Conservation (phyloP, 2,329 filamentous ascomycete species). For the Ceratocystis colombiana region DNA sequence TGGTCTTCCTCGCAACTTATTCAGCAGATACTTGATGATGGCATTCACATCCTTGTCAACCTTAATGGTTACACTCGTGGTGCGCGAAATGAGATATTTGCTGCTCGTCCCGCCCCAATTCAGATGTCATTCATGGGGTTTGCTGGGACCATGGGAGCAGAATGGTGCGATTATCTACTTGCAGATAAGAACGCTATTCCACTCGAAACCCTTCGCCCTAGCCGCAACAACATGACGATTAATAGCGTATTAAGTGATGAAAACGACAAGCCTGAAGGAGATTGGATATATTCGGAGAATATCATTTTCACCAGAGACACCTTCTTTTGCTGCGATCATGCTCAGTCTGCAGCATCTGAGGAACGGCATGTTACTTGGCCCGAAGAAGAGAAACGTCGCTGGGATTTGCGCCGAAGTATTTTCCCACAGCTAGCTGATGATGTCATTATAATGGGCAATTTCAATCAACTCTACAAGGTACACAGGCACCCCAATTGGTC, state of each 20-base stretch:
- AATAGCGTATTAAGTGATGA: slow-evolving; percentile 59
- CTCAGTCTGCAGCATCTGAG: slow-evolving; percentile 69
- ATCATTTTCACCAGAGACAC: slow-evolving; percentile 90
- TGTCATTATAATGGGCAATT: slow-evolving; percentile 86
- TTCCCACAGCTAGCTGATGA: slow-evolving; percentile 78
- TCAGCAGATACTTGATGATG: slow-evolving; percentile 73
- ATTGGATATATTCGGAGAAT: slow-evolving; percentile 95
- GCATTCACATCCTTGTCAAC: slow-evolving; percentile 90
- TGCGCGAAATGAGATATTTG: slow-evolving; percentile 95
- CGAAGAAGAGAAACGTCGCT: slow-evolving; percentile 69
- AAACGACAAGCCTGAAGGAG: slow-evolving; percentile 56
- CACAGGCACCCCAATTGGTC: slow-evolving; percentile 27
- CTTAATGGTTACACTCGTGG: slow-evolving; percentile 97
- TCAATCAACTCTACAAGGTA: slow-evolving; percentile 98
- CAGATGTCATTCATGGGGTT: slow-evolving; percentile 99
- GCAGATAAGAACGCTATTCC: slow-evolving; percentile 85
- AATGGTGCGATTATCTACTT: slow-evolving; percentile 97
- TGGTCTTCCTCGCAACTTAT: slow-evolving; percentile 82
- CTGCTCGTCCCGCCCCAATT: slow-evolving; percentile 83
- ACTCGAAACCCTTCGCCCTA: slow-evolving; percentile 66
- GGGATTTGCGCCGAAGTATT: slow-evolving; percentile 85
- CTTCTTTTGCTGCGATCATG: slow-evolving; percentile 97
- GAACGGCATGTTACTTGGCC: slow-evolving; percentile 66
- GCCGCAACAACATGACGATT: slow-evolving; percentile 62
- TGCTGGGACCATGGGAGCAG: slow-evolving; percentile 85